Evolutionary conservation across 2,329 filamentous ascomycete species (phyloP), one percentile per base, ranked within the genome.

Genomic region (Didymella pomorum): DNA sequence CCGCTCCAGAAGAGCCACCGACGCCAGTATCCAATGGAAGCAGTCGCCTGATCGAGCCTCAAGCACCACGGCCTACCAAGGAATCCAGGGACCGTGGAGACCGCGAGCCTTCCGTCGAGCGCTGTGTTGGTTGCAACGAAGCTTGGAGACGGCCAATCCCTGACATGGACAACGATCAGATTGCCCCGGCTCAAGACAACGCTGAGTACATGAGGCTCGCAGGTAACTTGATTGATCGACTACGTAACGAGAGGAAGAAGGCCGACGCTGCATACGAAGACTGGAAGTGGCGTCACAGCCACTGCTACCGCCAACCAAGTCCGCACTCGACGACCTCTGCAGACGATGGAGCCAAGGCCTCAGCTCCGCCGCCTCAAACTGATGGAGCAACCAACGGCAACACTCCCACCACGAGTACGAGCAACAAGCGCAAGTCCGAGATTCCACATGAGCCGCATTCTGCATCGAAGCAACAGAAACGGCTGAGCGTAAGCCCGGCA

Each of bases 371-470:
- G 42, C 2, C 33, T 26, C 37, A 47, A n/a, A 4, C 29, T 4
- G 47, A 59, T 33, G 31, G 45, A 31, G 25, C 55, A 21, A 31
- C 53, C 37, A 47, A 43, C 35, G 39, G 45, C 31, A 42, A 61
- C 5, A n/a, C 56, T 9, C 14, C 52, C 3, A 25, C 54, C 28
- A 55, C 46, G 48, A 68, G 66, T 7, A 23, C 47, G 4, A 25
- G 52, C 43, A 55, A 50, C 55, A 68, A 68, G 45, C 66, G 66
- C 44, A 68, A 68, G 44, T 65, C 66, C 20, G 64, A 68, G 23
- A 50, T 61, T 42, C 56, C 63, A 37, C 54, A 52, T 11, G 54
- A 52, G 25, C 31, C 41, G 10, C 48, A 45, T n/a, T 26, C 46
- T 14, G 44, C 53, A 18, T 62, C 60, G 35, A 68, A 68, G 46